A percentile compares a stretch with the other conserved stretches of the same genome.
Conservation (phyloP, 2,329 filamentous ascomycete species). For the Neonectria coccinea region DNA sequence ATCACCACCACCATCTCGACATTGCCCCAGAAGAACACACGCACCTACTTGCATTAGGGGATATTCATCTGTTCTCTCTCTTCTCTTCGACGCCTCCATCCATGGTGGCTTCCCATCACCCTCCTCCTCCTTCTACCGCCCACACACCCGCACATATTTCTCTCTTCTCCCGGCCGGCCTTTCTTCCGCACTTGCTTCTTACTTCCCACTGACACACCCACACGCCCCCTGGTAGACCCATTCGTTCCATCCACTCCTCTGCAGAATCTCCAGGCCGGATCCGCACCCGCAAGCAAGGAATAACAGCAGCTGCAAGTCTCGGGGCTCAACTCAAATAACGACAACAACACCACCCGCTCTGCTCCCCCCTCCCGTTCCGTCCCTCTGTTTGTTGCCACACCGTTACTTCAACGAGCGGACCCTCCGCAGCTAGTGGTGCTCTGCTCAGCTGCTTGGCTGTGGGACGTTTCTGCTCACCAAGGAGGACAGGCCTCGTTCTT, state of each 20-base stretch:
- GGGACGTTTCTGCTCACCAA: constrained; percentile 31
- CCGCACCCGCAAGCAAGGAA: constrained; percentile 24
- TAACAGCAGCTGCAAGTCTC: constrained; percentile 19
- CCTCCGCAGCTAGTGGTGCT: constrained; percentile 39
- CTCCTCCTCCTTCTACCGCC: constrained; percentile 21
- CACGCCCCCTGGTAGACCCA: constrained; percentile 30
- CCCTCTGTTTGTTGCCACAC: constrained; percentile 26
- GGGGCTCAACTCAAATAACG: constrained; percentile 25
- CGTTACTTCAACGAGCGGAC: constrained; percentile 38
- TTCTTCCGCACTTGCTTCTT: constrained; percentile 30
- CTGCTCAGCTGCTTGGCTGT: constrained; percentile 36
- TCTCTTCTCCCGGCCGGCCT: constrained; percentile 24
- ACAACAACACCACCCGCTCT: constrained; percentile 23
- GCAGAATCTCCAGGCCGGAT: constrained; percentile 27
- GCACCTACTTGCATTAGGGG: constrained; percentile 5
- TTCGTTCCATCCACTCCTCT: constrained; percentile 25
- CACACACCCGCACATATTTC: constrained; percentile 28
- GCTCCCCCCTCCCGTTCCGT: constrained; percentile 17
- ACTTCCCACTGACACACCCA: constrained; percentile 26
- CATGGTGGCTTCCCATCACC: not conserved
- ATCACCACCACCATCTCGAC: constrained; percentile 23
- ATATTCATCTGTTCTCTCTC: constrained; percentile 11
- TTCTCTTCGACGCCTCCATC: constrained; percentile 17
- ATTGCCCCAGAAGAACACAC: constrained; percentile 8
- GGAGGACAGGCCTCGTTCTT: constrained; percentile 39